Base-by-base conservation (phyloP, 2,329 filamentous ascomycete species). In the Pestalotiopsis sp. region DNA sequence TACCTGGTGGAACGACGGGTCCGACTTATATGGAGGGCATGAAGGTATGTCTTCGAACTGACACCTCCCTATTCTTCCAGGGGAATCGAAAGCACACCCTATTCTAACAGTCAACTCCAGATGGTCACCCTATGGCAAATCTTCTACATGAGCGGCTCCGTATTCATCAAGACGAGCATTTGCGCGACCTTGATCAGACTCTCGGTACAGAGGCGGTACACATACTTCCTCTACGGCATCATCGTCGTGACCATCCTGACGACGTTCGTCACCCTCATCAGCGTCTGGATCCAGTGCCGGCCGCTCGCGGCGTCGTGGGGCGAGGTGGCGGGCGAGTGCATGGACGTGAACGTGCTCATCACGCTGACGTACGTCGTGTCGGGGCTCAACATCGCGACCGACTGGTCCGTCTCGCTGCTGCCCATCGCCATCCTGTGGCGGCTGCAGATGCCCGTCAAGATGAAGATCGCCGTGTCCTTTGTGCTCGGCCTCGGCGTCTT, bases 151-250 rank as follows among this genome's bases (percentile, higher is more conserved):
- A 70, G 68, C 52, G 64, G 63, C 52, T 67, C 66, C 49, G 71
- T 68, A 36, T 69, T 71, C 59, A 71, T 71, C 64, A 73, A 73
- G 38, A 58, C 23, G 63, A 71, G 69, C 59, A 72, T 72, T n/a
- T 71, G 69, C 68, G 17, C 68, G 25, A 71, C 70, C 1, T 41
- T 72, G 11, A 57, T 72, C 23, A 66, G 71, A 23, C 69, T 72
- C 13, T 65, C 71, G 1, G 58, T 71, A 20, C 27, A 68, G 20
- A 65, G 60, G 14, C 62, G 69, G 60, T 66, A 71, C 58, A 62
- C 61, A 5, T 20, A 25, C 60, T 69, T 64, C 14, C 66, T 72
- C 2, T 71, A 70, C 69, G 57, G 39, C 1, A 56, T 73, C 11
- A 67, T 72, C 63, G 31, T n/a, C 5, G 20, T 70, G 6, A 69